phyloP scores from a whole-genome alignment of 192 early-diverging fungal species.

The Dissophora globulifera region DNA sequence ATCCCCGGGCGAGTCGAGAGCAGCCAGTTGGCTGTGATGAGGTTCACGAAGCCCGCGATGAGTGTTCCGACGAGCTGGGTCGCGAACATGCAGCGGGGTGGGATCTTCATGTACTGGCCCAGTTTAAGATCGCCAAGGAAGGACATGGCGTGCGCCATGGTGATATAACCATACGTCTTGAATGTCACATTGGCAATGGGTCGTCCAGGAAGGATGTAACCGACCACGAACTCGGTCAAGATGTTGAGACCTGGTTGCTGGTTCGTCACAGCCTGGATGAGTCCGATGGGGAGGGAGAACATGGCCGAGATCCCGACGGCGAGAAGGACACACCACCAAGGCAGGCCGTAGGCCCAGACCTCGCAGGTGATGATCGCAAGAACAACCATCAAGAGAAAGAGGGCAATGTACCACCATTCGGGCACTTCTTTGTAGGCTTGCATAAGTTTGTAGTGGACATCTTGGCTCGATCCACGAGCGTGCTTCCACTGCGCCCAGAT shows the following conservation, averaged over 20 bases:
- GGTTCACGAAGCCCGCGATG: slow-evolving; percentile 57
- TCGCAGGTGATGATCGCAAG: slow-evolving; percentile 53
- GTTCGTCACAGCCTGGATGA: slow-evolving; percentile 68
- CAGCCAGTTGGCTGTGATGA: slow-evolving; percentile 58
- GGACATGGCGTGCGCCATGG: slow-evolving; percentile 80
- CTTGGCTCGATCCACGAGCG: slow-evolving; percentile 45
- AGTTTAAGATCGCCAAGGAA: slow-evolving; percentile 81
- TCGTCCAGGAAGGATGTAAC: slow-evolving; percentile 68
- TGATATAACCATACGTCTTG: slow-evolving; percentile 69
- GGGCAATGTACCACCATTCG: slow-evolving; percentile 62
- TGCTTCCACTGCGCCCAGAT: slow-evolving; percentile 60
- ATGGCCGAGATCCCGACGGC: slow-evolving; percentile 54
- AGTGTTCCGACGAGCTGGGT: slow-evolving; percentile 70
- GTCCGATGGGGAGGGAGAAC: slow-evolving; percentile 70
- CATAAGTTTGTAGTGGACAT: slow-evolving; percentile 58
- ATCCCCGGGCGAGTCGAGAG: slow-evolving; percentile 58
- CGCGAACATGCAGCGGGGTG: slow-evolving; percentile 71
- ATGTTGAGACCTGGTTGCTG: slow-evolving; percentile 65
- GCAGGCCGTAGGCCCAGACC: slow-evolving; percentile 55
- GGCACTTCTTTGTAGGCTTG: slow-evolving; percentile 65
- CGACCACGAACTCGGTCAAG: slow-evolving; percentile 66
- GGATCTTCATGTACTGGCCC: slow-evolving; percentile 82
- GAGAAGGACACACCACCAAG: slow-evolving; percentile 64
- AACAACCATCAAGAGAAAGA: slow-evolving; percentile 53
- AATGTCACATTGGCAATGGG: slow-evolving; percentile 68